These are phyloP conservation scores for Glarea lozoyensis DNA, from an alignment of 495 filamentous ascomycete genomes.

Conservation along the genomic window DNA sequence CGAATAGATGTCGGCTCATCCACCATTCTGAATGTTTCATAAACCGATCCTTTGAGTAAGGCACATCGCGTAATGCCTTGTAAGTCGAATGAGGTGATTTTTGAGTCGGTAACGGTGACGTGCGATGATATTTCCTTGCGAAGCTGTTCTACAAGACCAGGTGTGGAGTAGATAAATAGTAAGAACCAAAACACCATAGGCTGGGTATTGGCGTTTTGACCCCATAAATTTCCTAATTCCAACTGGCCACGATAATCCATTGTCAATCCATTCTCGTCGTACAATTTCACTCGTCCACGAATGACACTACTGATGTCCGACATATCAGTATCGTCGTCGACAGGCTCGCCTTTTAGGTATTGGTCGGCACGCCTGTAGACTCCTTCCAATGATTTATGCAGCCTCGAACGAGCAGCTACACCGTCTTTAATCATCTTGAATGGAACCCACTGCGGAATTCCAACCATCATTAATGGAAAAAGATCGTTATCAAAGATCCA, in stretches of 20 bases:
- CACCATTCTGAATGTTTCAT: slow-evolving; percentile 10
- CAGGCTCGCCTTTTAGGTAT: background rate
- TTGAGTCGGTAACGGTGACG: background rate
- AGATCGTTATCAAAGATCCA: slow-evolving; percentile 16
- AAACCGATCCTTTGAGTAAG: slow-evolving; percentile 9
- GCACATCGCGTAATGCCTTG: background rate
- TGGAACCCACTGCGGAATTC: slow-evolving; percentile 12
- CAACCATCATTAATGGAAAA: slow-evolving; percentile 14
- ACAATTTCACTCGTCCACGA: background rate
- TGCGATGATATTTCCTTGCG: background rate
- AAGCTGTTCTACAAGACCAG: background rate
- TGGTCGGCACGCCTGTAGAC: background rate
- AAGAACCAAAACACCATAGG: background rate
- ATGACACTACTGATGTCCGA: background rate
- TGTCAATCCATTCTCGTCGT: background rate
- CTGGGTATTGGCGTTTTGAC: background rate
- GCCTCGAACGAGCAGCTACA: slow-evolving; percentile 3
- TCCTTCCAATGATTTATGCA: slow-evolving; percentile 2
- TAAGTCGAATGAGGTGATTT: background rate
- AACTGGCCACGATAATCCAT: background rate
- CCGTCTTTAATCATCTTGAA: slow-evolving; percentile 15
- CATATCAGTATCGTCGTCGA: background rate
- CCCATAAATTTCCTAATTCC: background rate
- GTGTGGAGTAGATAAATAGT: background rate
- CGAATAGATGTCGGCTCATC: slow-evolving; percentile 11